These are phyloP conservation scores for Coix lacrymajobi DNA, from an alignment of 176 grass and related monocot genomes.

Conservation along the genomic window DNA sequence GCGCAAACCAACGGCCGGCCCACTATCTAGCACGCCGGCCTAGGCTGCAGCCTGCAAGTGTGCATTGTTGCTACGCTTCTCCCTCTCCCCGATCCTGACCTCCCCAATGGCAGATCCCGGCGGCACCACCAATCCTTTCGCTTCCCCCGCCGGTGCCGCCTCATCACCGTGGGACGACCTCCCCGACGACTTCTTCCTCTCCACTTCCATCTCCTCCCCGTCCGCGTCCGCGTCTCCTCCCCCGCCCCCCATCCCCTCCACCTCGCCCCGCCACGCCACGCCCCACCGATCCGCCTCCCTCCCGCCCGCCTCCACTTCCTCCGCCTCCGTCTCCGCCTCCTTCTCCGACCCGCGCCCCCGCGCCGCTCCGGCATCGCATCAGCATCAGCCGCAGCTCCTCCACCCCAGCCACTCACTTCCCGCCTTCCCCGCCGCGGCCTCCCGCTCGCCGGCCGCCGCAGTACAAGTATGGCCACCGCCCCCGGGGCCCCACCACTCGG, in stretches of 20 bases:
- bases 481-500: constrained; percentile 42
- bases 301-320: constrained; percentile 10
- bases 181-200: constrained; percentile 49
- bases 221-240: neutral
- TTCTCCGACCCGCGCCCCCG: constrained; percentile 2
- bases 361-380: neutral
- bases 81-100: neutral
- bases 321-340: constrained; percentile 1
- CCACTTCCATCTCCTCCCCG: constrained; percentile 21
- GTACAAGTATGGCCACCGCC: constrained; percentile 42
- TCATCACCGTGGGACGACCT: constrained; percentile 38
- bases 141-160: neutral
- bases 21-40: neutral
- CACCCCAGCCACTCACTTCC: constrained; percentile 26
- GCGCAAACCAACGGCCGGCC: neutral
- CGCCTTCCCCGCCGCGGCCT: constrained; percentile 11
- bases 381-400: constrained; percentile 9
- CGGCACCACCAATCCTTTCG: constrained; percentile 15
- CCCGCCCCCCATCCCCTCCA: constrained; percentile 21
- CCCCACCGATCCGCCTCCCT: constrained; percentile 33
- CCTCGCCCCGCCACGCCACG: constrained; percentile 12
- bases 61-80: neutral
- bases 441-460: neutral
- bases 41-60: neutral
- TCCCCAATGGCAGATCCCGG: constrained; percentile 42